Evolutionary conservation across 129 eudicot species (phyloP).

Genomic region (Lactuca saligna): DNA sequence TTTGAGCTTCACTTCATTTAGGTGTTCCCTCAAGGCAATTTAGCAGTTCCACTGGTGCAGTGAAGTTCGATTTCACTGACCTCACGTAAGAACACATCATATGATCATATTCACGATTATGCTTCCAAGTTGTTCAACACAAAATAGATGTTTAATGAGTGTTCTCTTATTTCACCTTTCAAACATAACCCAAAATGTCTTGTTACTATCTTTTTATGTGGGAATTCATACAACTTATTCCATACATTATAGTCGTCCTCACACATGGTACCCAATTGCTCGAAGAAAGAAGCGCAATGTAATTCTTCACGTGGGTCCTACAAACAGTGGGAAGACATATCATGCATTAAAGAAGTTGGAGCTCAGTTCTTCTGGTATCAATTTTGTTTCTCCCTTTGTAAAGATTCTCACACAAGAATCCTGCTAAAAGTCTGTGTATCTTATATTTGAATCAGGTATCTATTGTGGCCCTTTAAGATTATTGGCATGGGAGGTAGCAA

Average conservation of each 20-base stretch:
- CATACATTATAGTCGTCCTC: slow-evolving; percentile 64
- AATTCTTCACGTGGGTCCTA: slow-evolving; percentile 90
- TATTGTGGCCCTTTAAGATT: slow-evolving; percentile 97
- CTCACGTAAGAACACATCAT: slow-evolving; percentile 72
- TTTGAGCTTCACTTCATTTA: slow-evolving; percentile 28
- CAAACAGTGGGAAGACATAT: slow-evolving; percentile 95
- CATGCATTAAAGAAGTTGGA: slow-evolving; percentile 80
- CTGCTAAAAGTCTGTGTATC: background rate
- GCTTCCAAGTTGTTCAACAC: background rate
- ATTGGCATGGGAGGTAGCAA: slow-evolving; percentile 98
- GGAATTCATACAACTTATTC: slow-evolving; percentile 20
- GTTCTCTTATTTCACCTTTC: slow-evolving; percentile 1
- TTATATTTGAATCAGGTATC: slow-evolving; percentile 44
- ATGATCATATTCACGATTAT: slow-evolving; percentile 8
- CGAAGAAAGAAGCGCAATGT: slow-evolving; percentile 74
- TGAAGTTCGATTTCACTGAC: slow-evolving; percentile 77
- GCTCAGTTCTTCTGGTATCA: slow-evolving; percentile 76
- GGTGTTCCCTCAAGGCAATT: slow-evolving; percentile 37
- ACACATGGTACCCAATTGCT: slow-evolving; percentile 95
- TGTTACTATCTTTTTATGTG: background rate
- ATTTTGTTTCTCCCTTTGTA: slow-evolving; percentile 3
- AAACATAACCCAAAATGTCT: slow-evolving; percentile 4
- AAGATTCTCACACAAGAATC: slow-evolving; percentile 5
- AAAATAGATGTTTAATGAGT: background rate
- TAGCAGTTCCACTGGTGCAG: slow-evolving; percentile 48